Conservation (phyloP, 2,329 filamentous ascomycete species). For the Arachnopeziza araneosa region DNA sequence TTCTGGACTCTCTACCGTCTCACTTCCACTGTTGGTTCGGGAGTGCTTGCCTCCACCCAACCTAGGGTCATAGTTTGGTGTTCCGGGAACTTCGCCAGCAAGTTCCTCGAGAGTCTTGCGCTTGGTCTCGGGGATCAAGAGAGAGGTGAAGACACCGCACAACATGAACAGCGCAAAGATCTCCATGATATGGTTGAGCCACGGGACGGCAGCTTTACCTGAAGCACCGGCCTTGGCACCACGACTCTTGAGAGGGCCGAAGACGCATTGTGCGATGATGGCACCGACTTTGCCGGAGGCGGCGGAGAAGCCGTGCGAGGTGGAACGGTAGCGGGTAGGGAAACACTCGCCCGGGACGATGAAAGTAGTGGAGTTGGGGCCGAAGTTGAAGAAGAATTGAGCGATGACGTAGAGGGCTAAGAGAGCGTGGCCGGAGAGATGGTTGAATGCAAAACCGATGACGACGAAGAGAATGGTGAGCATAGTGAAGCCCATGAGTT, state of each 20-base stretch:
- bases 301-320: conserved; percentile 33
- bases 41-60: not conserved
- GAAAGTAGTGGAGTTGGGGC: conserved; percentile 34
- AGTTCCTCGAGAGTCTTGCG: conserved; percentile 67
- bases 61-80: conserved; percentile 10
- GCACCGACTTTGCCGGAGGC: conserved; percentile 33
- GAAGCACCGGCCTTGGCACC: conserved; percentile 26
- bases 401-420: conserved; percentile 58
- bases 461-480: conserved; percentile 58
- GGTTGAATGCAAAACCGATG: conserved; percentile 55
- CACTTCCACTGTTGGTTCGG: not conserved
- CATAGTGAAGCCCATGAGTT: conserved; percentile 56
- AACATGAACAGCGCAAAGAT: conserved; percentile 81
- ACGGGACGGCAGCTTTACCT: conserved; percentile 35
- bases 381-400: conserved; percentile 64
- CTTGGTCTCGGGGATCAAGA: conserved; percentile 75
- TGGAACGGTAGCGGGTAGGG: conserved; percentile 33
- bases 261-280: conserved; percentile 42
- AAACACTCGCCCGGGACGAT: conserved; percentile 34
- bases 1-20: not conserved
- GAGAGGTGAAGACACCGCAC: conserved; percentile 58
- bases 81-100: conserved; percentile 59
- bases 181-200: conserved; percentile 69
- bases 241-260: conserved; percentile 44
- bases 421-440: conserved; percentile 43